Conservation (phyloP, 2,329 filamentous ascomycete genomes). For the Diplodia intermedia region DNA sequence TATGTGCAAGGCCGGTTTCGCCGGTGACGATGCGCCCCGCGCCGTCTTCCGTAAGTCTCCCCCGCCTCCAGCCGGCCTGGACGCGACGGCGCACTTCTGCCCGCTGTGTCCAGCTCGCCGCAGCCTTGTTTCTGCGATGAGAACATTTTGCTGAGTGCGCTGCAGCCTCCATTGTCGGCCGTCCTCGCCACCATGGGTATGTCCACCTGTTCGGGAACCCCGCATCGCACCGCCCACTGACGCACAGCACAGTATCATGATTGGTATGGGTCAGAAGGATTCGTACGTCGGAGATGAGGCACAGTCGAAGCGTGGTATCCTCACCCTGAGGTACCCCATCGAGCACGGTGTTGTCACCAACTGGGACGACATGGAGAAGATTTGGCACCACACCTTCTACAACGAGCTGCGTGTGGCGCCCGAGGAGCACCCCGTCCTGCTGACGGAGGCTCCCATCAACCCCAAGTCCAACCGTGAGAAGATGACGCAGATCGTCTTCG, state of each 20-base stretch:
- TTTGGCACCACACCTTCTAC: slow-evolving; percentile 99
- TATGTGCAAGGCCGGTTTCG: slow-evolving; percentile 99
- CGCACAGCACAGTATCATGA: slow-evolving; percentile 85
- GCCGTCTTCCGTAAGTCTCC: slow-evolving; percentile 97
- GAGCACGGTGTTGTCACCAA: slow-evolving; percentile 99
- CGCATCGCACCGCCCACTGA: slow-evolving; percentile 47
- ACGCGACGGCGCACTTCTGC: slow-evolving; percentile 6
- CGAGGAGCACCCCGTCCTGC: slow-evolving; percentile 98
- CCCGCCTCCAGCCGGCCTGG: slow-evolving; percentile 38
- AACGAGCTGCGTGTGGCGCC: slow-evolving; percentile 99
- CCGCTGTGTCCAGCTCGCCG: slow-evolving; percentile 27
- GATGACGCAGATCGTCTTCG: slow-evolving; percentile 99
- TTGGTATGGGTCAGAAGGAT: slow-evolving; percentile 99
- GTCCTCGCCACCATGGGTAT: slow-evolving; percentile 99
- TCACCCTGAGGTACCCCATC: slow-evolving; percentile 98
- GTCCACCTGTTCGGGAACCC: slow-evolving; percentile 41
- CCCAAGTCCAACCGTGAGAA: slow-evolving; percentile 99
- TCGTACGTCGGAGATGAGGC: slow-evolving; percentile 99
- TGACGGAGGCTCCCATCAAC: slow-evolving; percentile 99
- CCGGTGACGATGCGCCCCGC: slow-evolving; percentile 99
- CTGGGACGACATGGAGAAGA: slow-evolving; percentile 99
- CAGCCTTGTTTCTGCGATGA: slow-evolving; percentile 33
- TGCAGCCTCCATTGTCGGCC: slow-evolving; percentile 97
- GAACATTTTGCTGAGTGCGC: slow-evolving; percentile 41
- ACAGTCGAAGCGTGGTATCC: slow-evolving; percentile 99